Evolutionary conservation across 2,329 filamentous ascomycete genomes (phyloP).

Genomic region (Colletotrichum camelliae): DNA sequence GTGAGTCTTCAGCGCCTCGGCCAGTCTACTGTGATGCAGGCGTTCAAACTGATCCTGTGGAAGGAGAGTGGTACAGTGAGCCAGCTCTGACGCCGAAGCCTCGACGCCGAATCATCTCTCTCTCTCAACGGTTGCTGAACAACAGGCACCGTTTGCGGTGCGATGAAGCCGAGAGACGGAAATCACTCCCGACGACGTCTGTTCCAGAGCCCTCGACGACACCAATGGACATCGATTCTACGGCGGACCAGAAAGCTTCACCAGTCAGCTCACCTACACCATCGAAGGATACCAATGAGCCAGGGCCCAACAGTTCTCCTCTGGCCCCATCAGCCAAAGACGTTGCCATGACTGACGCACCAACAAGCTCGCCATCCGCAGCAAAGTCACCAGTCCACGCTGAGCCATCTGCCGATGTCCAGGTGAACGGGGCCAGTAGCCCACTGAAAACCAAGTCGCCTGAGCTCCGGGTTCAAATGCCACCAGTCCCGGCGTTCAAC

Average conservation of each 20-base stretch:
- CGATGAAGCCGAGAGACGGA: conserved; percentile 43
- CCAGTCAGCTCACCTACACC: conserved; percentile 3
- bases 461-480: conserved; percentile 61
- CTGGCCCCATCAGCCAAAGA: conserved; percentile 24
- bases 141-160: conserved; percentile 48
- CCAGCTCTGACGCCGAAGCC: conserved; percentile 38
- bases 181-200: conserved; percentile 29
- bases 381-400: neutral
- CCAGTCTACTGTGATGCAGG: conserved; percentile 54
- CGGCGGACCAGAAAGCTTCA: conserved; percentile 33
- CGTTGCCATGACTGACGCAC: conserved; percentile 34
- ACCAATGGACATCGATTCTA: conserved; percentile 46
- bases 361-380: conserved; percentile 30
- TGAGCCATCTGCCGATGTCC: neutral
- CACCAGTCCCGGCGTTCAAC: conserved; percentile 58
- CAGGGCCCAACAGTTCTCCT: conserved; percentile 2
- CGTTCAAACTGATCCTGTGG: conserved; percentile 61
- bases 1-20: conserved; percentile 41
- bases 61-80: conserved; percentile 58
- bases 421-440: conserved; percentile 17
- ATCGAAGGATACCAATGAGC: conserved; percentile 21
- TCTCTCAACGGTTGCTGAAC: conserved; percentile 58
- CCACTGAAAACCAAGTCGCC: conserved; percentile 31
- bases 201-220: conserved; percentile 32
- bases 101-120: conserved; percentile 55